Conservation (phyloP, 2,329 filamentous ascomycete genomes). For the Macrophomina pseudophaseolina region DNA sequence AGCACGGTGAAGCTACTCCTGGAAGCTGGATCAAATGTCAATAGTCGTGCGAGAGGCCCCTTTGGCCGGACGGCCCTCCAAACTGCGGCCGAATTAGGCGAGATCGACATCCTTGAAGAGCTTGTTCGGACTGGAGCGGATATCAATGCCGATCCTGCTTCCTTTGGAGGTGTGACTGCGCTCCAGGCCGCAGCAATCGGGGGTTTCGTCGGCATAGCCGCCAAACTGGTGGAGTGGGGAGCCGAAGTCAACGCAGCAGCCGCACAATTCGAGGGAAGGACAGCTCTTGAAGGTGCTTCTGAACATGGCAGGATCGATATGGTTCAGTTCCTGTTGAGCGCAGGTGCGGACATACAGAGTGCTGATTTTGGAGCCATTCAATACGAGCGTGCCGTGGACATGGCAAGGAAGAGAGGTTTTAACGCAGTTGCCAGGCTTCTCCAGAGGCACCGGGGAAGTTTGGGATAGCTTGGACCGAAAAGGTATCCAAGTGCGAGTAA, state of each 20-base stretch:
- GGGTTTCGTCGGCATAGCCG: slow-evolving; percentile 34
- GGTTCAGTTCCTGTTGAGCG: slow-evolving; percentile 36
- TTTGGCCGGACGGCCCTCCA: background rate
- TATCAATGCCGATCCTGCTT: slow-evolving; percentile 25
- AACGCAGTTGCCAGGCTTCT: slow-evolving; percentile 6
- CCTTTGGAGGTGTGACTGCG: slow-evolving; percentile 33
- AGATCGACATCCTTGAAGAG: slow-evolving; percentile 27
- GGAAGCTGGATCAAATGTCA: background rate
- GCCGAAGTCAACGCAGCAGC: slow-evolving; percentile 33
- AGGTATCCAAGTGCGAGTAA: no score
- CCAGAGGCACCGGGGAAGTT: background rate
- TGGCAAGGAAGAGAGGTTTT: background rate
- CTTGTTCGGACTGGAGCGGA: slow-evolving; percentile 24
- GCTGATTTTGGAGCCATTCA: background rate
- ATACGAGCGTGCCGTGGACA: background rate
- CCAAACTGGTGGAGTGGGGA: slow-evolving; percentile 30
- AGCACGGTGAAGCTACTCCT: background rate
- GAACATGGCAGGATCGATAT: slow-evolving; percentile 38
- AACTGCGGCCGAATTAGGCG: background rate
- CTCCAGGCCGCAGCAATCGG: slow-evolving; percentile 37
- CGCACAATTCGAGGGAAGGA: slow-evolving; percentile 31
- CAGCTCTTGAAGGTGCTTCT: slow-evolving; percentile 38
- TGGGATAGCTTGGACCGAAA: background rate
- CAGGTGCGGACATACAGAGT: slow-evolving; percentile 29
- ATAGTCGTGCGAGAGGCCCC: background rate